Percentiles rank a stretch among this genome's conserved stretches.
Conservation (phyloP, 192 early-diverging fungal genomes). For the Coemansia sp. region DNA sequence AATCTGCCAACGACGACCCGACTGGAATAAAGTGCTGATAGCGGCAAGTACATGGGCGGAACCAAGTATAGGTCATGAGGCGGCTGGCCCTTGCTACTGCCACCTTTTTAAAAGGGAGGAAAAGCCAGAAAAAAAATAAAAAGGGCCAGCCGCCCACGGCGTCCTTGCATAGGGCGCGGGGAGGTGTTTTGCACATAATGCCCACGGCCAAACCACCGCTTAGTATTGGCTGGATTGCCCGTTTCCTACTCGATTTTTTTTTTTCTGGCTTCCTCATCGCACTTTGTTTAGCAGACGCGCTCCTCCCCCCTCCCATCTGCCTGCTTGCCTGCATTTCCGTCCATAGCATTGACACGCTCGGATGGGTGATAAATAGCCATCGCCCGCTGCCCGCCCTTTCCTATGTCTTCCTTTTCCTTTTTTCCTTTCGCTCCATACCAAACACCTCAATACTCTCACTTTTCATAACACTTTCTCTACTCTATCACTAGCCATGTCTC, state of each 20-base stretch:
- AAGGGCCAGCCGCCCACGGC: conserved; percentile 1
- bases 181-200: not conserved
- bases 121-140: not conserved
- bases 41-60: not conserved
- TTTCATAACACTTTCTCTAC: conserved; percentile 10
- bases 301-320: conserved; percentile 10
- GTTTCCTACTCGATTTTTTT: conserved; percentile 28
- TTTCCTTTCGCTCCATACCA: conserved; percentile 9
- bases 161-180: conserved; percentile 10
- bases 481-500: conserved; percentile 24
- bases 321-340: conserved; percentile 7
- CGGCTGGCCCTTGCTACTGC: conserved; percentile 2
- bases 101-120: not conserved
- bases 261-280: not conserved
- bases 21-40: not conserved
- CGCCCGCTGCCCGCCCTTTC: conserved; percentile 14
- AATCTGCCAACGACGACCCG: not conserved
- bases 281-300: conserved; percentile 10
- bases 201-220: conserved; percentile 8
- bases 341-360: conserved; percentile 5
- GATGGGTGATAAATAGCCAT: conserved; percentile 27
- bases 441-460: conserved; percentile 1
- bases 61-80: not conserved
- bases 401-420: conserved; percentile 9
- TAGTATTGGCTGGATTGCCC: conserved; percentile 24